Evolutionary conservation across 2,329 filamentous ascomycete species (phyloP), one percentile per base, ranked within the genome.

Genomic region (Botrytis cinerea): DNA sequence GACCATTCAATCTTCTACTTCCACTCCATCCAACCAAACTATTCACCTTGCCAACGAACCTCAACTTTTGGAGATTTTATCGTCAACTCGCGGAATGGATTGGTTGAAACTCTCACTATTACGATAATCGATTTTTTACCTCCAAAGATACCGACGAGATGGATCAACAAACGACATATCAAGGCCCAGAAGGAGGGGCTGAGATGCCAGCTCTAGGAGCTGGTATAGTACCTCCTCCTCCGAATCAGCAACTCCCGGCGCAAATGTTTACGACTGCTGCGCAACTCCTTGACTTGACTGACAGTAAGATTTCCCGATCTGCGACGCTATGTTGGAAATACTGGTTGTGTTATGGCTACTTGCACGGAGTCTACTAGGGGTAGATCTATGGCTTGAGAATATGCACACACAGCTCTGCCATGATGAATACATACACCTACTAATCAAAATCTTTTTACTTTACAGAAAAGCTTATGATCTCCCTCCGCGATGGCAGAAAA

Each of bases 251-350:
- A 83, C 85, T 95, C 57, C 93, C 93, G 22, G 95, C 95, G 74
- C 95, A 99, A 86, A 98, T 98, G 92, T 99, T 99, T 85, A 97
- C 96, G 28, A 99, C 96, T 46, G 96, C 96, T 46, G 95, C 96
- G 72, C 96, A 98, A 85, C 86, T 99, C 74, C 86, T 99, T 74
- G 96, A 99, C 82, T 87, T 99, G 80, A 98, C 96, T 79, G 96
- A 99, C 85, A 99, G 95, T 98, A 90, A 86, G 93, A 80, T 79
- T 74, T 63, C 68, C 75, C 68, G 48, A 43, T 51, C 16, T 51
- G 70, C 25, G 8, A 40, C 59, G 25, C 51, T 48, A 60, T n/a
- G 46, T 46, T 38, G 40, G 38, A 48, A 48, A 73, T 14, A 45
- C 20, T 48, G 59, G 70, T 43, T 25, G 46, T 59, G 46, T n/a